Conservation (phyloP, 352 stramenopile species). For the Phytopythium aichiense region DNA sequence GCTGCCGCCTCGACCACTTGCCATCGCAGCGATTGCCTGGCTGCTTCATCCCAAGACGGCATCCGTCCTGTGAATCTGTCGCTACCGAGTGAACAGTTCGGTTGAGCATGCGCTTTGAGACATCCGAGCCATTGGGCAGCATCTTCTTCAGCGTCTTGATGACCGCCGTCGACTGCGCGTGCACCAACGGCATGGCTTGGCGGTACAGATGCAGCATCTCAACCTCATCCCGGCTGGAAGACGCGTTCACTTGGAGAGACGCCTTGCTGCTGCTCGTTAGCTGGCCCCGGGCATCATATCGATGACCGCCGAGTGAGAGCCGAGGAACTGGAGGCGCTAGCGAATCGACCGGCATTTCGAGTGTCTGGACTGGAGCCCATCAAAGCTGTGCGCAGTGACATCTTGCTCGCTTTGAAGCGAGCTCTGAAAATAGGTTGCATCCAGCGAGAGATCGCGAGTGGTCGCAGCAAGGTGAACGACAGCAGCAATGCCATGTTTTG, state of each 20-base stretch:
- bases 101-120: constrained; percentile 49
- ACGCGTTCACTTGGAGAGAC: not conserved
- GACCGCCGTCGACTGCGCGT: constrained; percentile 52
- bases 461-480: not conserved
- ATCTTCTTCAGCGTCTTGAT: constrained; percentile 58
- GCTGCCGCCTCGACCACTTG: constrained; percentile 6
- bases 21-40: not conserved
- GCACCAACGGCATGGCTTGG: constrained; percentile 51
- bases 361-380: not conserved
- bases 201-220: constrained; percentile 39
- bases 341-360: not conserved
- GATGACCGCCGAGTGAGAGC: not conserved
- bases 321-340: not conserved
- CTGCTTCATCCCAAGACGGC: not conserved
- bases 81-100: not conserved
- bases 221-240: not conserved
- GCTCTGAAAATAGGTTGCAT: constrained; percentile 3
- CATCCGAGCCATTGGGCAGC: constrained; percentile 25
- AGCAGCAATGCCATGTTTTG: not conserved
- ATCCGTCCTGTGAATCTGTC: not conserved
- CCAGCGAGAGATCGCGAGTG: not conserved
- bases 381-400: not conserved
- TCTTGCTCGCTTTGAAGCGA: not conserved
- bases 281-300: not conserved
- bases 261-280: not conserved